Conservation (phyloP, 176 grass and related monocot genomes). For the Oryza australiensis region DNA sequence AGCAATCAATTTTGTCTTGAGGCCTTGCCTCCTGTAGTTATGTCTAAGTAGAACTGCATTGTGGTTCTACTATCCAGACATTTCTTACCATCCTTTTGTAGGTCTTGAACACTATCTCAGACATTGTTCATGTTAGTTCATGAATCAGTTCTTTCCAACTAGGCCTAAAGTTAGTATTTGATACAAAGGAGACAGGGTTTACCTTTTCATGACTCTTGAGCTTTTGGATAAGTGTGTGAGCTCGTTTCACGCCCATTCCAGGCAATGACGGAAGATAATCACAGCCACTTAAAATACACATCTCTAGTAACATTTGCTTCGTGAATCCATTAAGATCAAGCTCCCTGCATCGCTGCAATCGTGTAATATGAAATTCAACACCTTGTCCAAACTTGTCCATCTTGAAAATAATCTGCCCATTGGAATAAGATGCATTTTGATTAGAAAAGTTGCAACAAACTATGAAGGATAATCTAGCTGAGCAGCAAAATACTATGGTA, state of each 20-base stretch:
- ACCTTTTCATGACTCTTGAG: slow-evolving; percentile 88
- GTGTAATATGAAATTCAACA: slow-evolving; percentile 73
- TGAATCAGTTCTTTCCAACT: slow-evolving; percentile 2
- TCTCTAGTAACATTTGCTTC: slow-evolving; percentile 92
- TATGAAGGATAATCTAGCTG: background rate
- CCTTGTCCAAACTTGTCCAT: slow-evolving; percentile 99
- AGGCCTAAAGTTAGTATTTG: slow-evolving; percentile 1
- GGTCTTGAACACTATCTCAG: background rate
- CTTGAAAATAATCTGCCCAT: slow-evolving; percentile 88
- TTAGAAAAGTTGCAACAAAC: slow-evolving; percentile 12
- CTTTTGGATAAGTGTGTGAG: slow-evolving; percentile 81
- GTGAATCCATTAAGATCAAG: slow-evolving; percentile 85
- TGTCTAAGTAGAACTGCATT: slow-evolving; percentile 20
- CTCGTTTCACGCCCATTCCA: slow-evolving; percentile 94
- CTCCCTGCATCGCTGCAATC: slow-evolving; percentile 71
- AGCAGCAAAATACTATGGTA: slow-evolving; percentile 8
- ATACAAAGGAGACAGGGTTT: slow-evolving; percentile 24
- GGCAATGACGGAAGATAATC: slow-evolving; percentile 94
- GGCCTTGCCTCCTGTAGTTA: background rate
- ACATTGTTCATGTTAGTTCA: background rate
- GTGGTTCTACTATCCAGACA: background rate
- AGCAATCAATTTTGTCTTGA: background rate
- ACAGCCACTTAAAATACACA: slow-evolving; percentile 98
- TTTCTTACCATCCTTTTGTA: background rate
- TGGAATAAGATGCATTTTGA: slow-evolving; percentile 13